phyloP scores from a whole-genome alignment of 2,329 filamentous ascomycete genomes.

The Fusarium secorum region DNA sequence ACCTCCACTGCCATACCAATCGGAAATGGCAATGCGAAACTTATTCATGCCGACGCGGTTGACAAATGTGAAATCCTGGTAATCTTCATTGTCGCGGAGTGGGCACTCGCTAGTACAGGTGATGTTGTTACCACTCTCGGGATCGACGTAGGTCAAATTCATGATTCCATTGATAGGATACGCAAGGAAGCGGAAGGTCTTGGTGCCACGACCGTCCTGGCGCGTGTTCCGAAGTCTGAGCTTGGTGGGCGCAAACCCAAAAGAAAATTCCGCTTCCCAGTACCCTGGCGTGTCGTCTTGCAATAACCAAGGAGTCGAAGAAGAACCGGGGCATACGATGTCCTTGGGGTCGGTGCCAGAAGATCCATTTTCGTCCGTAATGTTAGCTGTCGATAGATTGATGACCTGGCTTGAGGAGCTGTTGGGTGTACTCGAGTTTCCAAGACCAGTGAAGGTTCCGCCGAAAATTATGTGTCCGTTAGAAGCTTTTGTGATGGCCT shows the following conservation, averaged over 20 bases:
- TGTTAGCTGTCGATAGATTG: constrained; percentile 81
- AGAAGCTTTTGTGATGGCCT: constrained; percentile 80
- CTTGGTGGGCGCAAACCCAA: constrained; percentile 86
- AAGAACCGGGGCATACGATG: constrained; percentile 77
- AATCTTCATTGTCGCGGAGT: constrained; percentile 75
- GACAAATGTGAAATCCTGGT: constrained; percentile 92
- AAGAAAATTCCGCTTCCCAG: constrained; percentile 85
- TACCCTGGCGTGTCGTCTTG: constrained; percentile 77
- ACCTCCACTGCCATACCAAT: constrained; percentile 85
- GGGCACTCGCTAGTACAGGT: constrained; percentile 86
- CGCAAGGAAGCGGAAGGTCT: constrained; percentile 86
- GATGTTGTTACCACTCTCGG: constrained; percentile 68
- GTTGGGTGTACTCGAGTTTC: constrained; percentile 76
- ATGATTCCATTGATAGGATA: constrained; percentile 90
- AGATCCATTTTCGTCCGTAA: constrained; percentile 72
- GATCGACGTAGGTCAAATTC: constrained; percentile 92
- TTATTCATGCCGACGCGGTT: constrained; percentile 86
- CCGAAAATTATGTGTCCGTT: constrained; percentile 92
- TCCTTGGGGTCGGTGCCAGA: constrained; percentile 73
- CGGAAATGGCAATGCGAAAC: constrained; percentile 85
- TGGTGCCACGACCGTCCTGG: constrained; percentile 82
- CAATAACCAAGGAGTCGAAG: constrained; percentile 82
- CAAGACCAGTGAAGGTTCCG: constrained; percentile 86
- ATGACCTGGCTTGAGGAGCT: constrained; percentile 78
- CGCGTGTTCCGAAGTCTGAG: constrained; percentile 89